Evolutionary conservation across 768 basidiomycete genomes (phyloP).

Genomic region (Panaeolus papilionaceus): DNA sequence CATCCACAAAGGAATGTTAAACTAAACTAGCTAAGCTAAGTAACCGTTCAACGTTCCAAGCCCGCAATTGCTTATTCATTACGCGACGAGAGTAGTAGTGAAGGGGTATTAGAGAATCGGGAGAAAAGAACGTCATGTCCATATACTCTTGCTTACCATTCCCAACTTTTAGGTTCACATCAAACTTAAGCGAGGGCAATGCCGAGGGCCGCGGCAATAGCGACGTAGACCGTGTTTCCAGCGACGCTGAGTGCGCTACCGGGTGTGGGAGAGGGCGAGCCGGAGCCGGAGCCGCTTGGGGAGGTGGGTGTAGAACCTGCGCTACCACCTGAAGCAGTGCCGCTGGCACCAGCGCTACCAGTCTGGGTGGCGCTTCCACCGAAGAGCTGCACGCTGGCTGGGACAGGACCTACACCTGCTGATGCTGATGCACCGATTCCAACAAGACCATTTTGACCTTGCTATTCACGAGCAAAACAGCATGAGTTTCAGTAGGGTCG

Average conservation of each 20-base stretch:
- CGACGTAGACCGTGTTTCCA: constrained; percentile 22
- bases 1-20: background rate
- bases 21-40: background rate
- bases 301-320: constrained; percentile 21
- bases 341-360: constrained; percentile 12
- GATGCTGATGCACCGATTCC: constrained; percentile 58
- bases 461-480: constrained; percentile 31
- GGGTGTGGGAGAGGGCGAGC: constrained; percentile 16
- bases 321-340: background rate
- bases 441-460: constrained; percentile 46
- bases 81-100: background rate
- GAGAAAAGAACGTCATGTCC: background rate
- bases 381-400: constrained; percentile 13
- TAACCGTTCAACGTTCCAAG: background rate
- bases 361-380: constrained; percentile 38
- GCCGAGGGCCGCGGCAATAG: constrained; percentile 24
- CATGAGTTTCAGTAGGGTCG: background rate
- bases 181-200: constrained; percentile 22
- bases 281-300: background rate
- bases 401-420: constrained; percentile 45
- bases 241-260: constrained; percentile 17
- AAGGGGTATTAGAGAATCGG: background rate
- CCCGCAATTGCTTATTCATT: background rate
- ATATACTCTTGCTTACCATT: background rate
- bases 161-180: background rate